Base-by-base conservation (phyloP, 2,329 filamentous ascomycete genomes). In the Penicillium hesseltinei region DNA sequence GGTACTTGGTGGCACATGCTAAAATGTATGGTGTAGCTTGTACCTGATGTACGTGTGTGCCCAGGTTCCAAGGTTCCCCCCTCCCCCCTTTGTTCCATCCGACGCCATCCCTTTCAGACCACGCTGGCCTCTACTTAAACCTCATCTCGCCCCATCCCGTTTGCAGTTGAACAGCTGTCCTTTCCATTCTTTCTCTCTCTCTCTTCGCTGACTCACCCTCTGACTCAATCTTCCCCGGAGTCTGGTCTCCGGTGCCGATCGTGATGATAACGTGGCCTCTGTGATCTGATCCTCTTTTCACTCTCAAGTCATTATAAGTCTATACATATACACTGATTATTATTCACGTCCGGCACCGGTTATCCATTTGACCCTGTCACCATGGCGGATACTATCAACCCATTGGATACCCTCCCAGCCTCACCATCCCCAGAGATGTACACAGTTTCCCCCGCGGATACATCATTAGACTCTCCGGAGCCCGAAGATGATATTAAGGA, bases 91-190 rank as follows among this genome's bases (percentile, higher is more conserved):
- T 45, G 40, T 51, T 42, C 42, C 42, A 50, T 52, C 56, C 60
- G n/a, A 39, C 40, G 47, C 61, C 21, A 56, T 56, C 53, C 53
- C 53, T 56, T 65, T 69, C 54, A 67, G 70, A 72, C 68, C 73
- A 75, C 70, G 67, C 67, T 76, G 74, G 73, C 73, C 74, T 76
- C 70, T 76, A 74, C 69, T 75, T 73, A 74, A 68, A 66, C 65
- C 52, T 51, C 47, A 47, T 49, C 54, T 58, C 38, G 43, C 35
- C 56, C 56, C 58, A 56, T 52, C 39, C 39, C 38, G 58, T 53
- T 51, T 46, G 39, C 53, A 53, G 60, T 62, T 49, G 62, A 64
- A 67, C 74, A 76, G 54, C 60, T 76, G 72, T 72, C 74, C 73
- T 76, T 62, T 68, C 52, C 58, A 58, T 19, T 48, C 43, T 52